Base-by-base conservation (phyloP, 129 eudicot species). In the Oenanthe sinensis region DNA sequence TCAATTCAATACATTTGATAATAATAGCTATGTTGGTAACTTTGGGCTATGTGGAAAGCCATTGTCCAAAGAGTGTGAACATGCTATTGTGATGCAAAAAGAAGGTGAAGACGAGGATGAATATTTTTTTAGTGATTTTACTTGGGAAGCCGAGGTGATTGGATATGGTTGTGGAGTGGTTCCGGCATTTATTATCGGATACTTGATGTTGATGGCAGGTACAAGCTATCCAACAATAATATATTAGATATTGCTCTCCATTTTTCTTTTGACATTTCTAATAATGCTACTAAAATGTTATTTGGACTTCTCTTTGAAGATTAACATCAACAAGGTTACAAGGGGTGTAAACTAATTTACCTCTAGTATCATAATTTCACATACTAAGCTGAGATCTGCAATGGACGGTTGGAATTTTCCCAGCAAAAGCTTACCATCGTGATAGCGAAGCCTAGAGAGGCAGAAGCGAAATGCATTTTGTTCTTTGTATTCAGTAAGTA, bases 291-390 rank as follows among this genome's bases (percentile, higher is more conserved):
- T 8, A 45, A 45, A 45, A 45, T 45, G 12, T 45, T 8, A 45
- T 8, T 45, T 8, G 28, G 63, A 55, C 11, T 55, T 55, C 24
- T 6, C 22, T 55, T 0, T 22, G 22, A 8, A 4, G 28, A 69
- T 24, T 22, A 69, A 69, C 14, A 30, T 69, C 2, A 55, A 22
- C 65, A 55, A 55, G n/a, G 60, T 50, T 0, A 9, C 74, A 17
- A 14, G 3, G 1, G 50, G 12, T 33, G 36, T 33, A 33, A 33
- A 33, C 36, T 33, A 33, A 45, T 44, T 74, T 80, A 91, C 97
- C 98, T 90, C 84, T 67, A 93, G 85, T 76, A 90, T 97, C 96
- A 90, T 85, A 71, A 92, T 69, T 82, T 89, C 98, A 89, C 92
- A 93, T 16, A 81, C 91, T 83, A 93, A 85, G 78, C 90, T 75